Evolutionary conservation across 441 rosid genomes (phyloP), one percentile per base, ranked within the genome.

Genomic region (Pelargonium fulgidum): DNA sequence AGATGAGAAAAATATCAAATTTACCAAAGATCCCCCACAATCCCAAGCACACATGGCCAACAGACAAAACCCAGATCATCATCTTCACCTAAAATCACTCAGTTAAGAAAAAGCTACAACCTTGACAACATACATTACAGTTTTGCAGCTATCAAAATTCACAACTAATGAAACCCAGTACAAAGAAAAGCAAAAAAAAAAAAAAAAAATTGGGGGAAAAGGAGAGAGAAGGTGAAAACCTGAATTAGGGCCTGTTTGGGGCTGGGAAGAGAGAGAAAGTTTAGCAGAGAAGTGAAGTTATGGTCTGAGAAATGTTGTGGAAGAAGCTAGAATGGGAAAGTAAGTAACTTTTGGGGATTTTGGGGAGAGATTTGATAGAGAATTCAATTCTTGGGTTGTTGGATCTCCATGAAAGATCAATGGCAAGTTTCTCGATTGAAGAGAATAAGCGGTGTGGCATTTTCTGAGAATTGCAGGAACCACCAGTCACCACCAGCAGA

Each of bases 361-460:
- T 71, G 59, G 73, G 56, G 73, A 69, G 54, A 5, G 65, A 24
- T 62, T 22, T 62, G 77, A 70, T 62, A 44, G 70, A 62, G 73
- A 61, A 20, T 71, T 56, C 20, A 39, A 59, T 16, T 29, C 26
- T 26, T 64, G 72, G 7, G 61, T 42, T 42, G 70, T 71, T 77
- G 69, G 82, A 76, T 77, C 80, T 75, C 79, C 84, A 80, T 77
- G 83, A 73, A 70, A 70, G 77, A 76, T 74, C 77, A 78, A 69
- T 24, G 72, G 50, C 19, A 66, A 56, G 62, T 54, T 68, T 81
- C 85, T 82, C 83, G 88, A 75, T 79, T 69, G 72, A 72, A 79
- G 85, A 81, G 88, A 85, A 79, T 54, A 78, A 73, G 74, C 70
- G 83, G 69, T 62, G 81, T 81, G 83, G 80, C 86, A 79, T 79